phyloP scores from a whole-genome alignment of 352 stramenopile genomes.

The Phytopythium sindhum region DNA sequence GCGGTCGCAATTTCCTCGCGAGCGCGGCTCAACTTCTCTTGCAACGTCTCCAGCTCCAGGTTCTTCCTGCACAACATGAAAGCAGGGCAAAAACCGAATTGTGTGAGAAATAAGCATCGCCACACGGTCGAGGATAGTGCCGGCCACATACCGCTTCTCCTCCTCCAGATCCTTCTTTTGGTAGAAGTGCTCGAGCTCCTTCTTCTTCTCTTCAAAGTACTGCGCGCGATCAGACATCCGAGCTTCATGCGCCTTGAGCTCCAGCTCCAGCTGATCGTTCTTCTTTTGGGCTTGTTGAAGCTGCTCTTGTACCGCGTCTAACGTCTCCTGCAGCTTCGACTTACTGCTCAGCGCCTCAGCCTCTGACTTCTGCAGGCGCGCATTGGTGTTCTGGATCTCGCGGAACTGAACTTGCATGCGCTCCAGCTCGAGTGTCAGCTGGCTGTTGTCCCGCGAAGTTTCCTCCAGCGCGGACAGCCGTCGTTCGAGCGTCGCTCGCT shows the following conservation, averaged over 20 bases:
- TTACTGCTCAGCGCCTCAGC: slow-evolving; percentile 31
- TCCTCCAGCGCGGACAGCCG: slow-evolving; percentile 36
- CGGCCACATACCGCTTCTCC: slow-evolving; percentile 28
- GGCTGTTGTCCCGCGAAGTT: slow-evolving; percentile 26
- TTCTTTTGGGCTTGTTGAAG: slow-evolving; percentile 48
- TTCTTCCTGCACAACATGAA: slow-evolving; percentile 29
- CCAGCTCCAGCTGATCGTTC: slow-evolving; percentile 55
- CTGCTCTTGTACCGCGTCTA: slow-evolving; percentile 42
- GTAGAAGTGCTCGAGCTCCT: slow-evolving; percentile 62
- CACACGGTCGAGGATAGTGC: background rate
- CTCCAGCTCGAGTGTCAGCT: slow-evolving; percentile 34
- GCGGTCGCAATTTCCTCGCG: slow-evolving; percentile 46
- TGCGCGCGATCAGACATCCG: slow-evolving; percentile 43
- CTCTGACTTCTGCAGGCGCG: slow-evolving; percentile 30
- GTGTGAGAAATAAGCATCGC: background rate
- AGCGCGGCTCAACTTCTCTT: slow-evolving; percentile 42
- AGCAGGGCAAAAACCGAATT: background rate
- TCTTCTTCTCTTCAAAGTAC: slow-evolving; percentile 63
- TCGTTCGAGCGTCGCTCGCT: slow-evolving; percentile 31
- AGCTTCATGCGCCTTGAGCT: slow-evolving; percentile 51
- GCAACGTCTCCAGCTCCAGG: slow-evolving; percentile 44
- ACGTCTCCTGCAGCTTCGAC: slow-evolving; percentile 27
- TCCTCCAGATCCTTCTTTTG: slow-evolving; percentile 53
- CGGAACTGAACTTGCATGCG: slow-evolving; percentile 28
- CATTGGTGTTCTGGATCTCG: slow-evolving; percentile 25